Evolutionary conservation across 2,329 filamentous ascomycete genomes (phyloP).

Genomic region (Aspergillus sp.): DNA sequence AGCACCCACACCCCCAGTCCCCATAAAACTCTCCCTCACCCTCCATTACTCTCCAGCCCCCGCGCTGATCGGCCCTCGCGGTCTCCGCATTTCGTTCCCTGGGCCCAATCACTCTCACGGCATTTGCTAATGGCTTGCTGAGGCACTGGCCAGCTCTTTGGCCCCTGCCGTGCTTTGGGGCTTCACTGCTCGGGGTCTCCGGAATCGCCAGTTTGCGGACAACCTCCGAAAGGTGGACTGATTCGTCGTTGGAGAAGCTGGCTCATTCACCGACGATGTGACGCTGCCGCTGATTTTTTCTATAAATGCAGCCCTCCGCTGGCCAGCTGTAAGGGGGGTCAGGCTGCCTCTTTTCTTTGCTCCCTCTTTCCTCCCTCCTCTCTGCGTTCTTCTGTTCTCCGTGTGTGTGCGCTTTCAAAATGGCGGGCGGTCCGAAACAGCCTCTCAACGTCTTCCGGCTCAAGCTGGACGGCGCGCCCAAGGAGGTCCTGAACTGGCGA

Average conservation of each 20-base stretch:
- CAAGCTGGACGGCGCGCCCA: conserved; percentile 55
- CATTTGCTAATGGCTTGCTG: neutral
- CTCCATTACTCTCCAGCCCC: neutral
- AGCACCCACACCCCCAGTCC: neutral
- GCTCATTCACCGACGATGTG: neutral
- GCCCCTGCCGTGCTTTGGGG: no score
- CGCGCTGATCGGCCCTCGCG: neutral
- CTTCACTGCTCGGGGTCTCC: neutral
- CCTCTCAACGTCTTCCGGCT: conserved; percentile 11
- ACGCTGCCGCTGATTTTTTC: neutral
- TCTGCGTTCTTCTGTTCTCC: neutral
- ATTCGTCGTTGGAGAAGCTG: neutral
- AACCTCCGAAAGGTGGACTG: neutral
- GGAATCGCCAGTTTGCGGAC: neutral
- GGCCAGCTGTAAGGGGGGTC: neutral
- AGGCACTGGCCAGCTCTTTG: no score
- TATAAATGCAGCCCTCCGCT: no score
- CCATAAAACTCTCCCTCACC: neutral
- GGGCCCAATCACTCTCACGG: neutral
- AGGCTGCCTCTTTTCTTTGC: neutral
- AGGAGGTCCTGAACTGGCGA: conserved; percentile 72
- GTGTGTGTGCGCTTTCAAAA: conserved; percentile 7
- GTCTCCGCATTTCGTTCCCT: neutral
- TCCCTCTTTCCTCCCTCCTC: neutral
- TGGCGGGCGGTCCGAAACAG: conserved; percentile 43